Evolutionary conservation across 495 filamentous ascomycete genomes (phyloP).

Genomic region (Penicillium taxi): DNA sequence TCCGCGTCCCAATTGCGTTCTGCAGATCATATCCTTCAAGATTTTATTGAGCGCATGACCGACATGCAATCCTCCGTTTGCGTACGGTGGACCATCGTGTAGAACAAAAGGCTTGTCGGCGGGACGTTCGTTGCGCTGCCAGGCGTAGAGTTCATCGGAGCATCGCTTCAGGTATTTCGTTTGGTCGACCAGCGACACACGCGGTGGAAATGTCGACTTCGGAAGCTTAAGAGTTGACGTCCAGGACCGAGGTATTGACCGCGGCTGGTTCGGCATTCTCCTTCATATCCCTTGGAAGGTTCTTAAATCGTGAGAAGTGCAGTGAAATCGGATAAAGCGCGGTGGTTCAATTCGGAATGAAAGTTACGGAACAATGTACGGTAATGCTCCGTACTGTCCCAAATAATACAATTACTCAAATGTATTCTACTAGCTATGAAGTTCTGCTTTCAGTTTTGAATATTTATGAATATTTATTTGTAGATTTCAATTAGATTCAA

Average conservation of each 20-base stretch:
- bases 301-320: slow-evolving; percentile 6
- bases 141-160: slow-evolving; percentile 81
- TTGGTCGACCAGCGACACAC: slow-evolving; percentile 42
- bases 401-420: too few relatives aligned
- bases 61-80: slow-evolving; percentile 87
- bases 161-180: slow-evolving; percentile 64
- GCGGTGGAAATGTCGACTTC: slow-evolving; percentile 51
- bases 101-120: slow-evolving; percentile 61
- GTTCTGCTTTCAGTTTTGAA: too few relatives aligned
- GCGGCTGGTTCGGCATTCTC: slow-evolving; percentile 44
- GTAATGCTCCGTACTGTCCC: neutral
- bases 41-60: slow-evolving; percentile 99
- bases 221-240: slow-evolving; percentile 54
- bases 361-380: too few relatives aligned
- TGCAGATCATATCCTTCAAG: slow-evolving; percentile 84
- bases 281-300: slow-evolving; percentile 24
- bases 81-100: slow-evolving; percentile 96
- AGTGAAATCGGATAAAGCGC: neutral
- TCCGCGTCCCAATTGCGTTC: slow-evolving; percentile 70
- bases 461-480: too few relatives aligned
- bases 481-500: too few relatives aligned
- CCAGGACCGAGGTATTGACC: slow-evolving; percentile 45
- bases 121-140: slow-evolving; percentile 63
- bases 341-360: neutral
- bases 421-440: too few relatives aligned